Base-by-base conservation (phyloP, 2,329 filamentous ascomycete species). In the Myriosclerotinia scirpicola region DNA sequence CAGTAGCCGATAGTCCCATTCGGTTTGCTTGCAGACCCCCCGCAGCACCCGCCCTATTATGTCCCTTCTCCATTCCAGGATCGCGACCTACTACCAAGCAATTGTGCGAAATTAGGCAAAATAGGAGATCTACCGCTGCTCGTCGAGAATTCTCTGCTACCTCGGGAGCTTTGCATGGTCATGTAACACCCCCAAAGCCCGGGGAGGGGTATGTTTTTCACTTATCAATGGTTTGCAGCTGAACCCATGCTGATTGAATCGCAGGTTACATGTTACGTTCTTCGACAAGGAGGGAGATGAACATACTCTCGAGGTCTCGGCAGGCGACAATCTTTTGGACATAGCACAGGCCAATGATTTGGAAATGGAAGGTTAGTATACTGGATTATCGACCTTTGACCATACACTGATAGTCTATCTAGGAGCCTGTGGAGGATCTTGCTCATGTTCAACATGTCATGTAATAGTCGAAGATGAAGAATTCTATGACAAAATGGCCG, bases 301-400 rank as follows among this genome's bases (percentile, higher is more conserved):
- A 71, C 84, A 91, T 77, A 91, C 89, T 68, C 87, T 97, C 74
- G 87, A 90, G 68, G 94, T 97, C 11, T 83, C 87, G 17, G 87
- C 90, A 73, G 95, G 95, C 60, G 93, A 97, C 79, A 99, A 99
- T 78, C 82, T 99, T 64, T 84, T 99, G 65, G 94, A 98, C 75
- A 94, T 99, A 75, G 95, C 94, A 30, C 94, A 97, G 78, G 92
- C 90, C 55, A 87, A 98, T 78, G 94, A 98, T 76, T 82, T 99
- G 53, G 95, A 99, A 78, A 98, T 99, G 94, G 95, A 99, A 82
- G 93, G 86, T 85, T 76, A 68, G 79, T 73, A 38, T n/a, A 38
- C 17, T 38, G 36, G 17, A 1, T 15, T 12, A 12, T 56, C 17
- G 42, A 1, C 22, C 40, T 14, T 14, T 14, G 17, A 15, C 52